Base-by-base conservation (phyloP, 2,329 filamentous ascomycete genomes). In the Trichoderma sp. region DNA sequence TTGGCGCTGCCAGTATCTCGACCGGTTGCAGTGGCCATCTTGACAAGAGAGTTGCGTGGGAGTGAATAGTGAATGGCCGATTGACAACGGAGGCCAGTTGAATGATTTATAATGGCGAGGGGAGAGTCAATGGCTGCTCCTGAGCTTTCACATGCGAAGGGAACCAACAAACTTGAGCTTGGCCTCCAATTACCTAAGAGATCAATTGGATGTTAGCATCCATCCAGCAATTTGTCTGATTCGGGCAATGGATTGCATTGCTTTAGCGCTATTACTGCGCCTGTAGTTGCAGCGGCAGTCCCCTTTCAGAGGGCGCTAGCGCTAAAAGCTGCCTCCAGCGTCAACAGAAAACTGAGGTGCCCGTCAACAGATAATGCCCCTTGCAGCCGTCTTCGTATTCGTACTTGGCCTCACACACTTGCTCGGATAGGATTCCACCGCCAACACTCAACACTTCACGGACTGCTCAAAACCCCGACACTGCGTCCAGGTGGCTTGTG, bases 21-120 rank as follows among this genome's bases (percentile, higher is more conserved):
- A 53, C 77, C 79, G 64, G 77, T 80, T 26, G 79, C 72, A 36
- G 69, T 75, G n/a, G 75, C 75, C 80, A 81, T 81, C 12, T 53
- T 76, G 71, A 72, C 50, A 12, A 17, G 30, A 26, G n/a, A 11
- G 26, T 43, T 53, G 62, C 13, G n/a, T 28, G 4, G 11, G 12
- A 8, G 23, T 6, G 32, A 47, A n/a, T 32, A 1, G 17, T 6
- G 47, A 47, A 15, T 57, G 50, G 50, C 12, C 34, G 32, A 70
- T 55, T 55, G 58, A 26, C 13, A 6, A 28, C 43, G 17, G 30
- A 32, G 50, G 50, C 34, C 26, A n/a, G 6, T 34, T 9, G 34
- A 20, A n/a, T 13, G 36, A 32, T 61, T 62, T 69, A 50, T 68
- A 69, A 20, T 23, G 57, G 67, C 20, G 57, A 59, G 26, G 20